These are phyloP conservation scores for Naegleria lovaniensis DNA, from an alignment of 208 protist species.

Conservation along the genomic window DNA sequence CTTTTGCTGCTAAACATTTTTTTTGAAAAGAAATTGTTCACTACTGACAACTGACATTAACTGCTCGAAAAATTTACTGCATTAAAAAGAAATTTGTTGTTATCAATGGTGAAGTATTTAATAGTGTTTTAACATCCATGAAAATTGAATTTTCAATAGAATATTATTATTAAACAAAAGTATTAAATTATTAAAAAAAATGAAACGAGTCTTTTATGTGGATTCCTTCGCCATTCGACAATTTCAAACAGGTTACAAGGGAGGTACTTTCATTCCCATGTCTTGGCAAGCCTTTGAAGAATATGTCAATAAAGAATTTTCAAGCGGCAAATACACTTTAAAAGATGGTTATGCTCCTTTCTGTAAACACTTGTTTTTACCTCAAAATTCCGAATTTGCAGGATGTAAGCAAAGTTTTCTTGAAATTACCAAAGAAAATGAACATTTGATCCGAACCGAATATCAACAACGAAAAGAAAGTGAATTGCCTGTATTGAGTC, in stretches of 20 bases:
- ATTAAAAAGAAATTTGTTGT: no score
- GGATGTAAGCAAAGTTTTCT: constrained; percentile 10
- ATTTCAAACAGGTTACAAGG: background rate
- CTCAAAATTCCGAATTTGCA: constrained; percentile 42
- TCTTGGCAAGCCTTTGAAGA: background rate
- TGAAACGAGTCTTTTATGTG: background rate
- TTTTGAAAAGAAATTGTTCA: no score
- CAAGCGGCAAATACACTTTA: constrained; percentile 2
- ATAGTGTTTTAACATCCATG: no score
- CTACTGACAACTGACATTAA: no score
- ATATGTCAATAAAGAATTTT: background rate
- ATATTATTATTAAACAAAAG: no score
- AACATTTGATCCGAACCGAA: constrained; percentile 38
- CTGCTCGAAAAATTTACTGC: no score
- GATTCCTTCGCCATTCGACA: background rate
- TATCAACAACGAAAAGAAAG: constrained; percentile 47
- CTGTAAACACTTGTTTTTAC: constrained; percentile 62
- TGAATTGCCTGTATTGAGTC: constrained; percentile 54
- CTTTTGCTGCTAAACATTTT: no score
- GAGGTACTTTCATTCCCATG: background rate
- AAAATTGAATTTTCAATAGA: no score
- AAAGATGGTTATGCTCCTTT: constrained; percentile 62
- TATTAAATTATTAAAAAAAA: background rate
- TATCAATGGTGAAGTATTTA: no score
- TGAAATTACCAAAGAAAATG: constrained; percentile 44